Evolutionary conservation across 805 yeast species (phyloP).

Genomic region (Candida insectalens): DNA sequence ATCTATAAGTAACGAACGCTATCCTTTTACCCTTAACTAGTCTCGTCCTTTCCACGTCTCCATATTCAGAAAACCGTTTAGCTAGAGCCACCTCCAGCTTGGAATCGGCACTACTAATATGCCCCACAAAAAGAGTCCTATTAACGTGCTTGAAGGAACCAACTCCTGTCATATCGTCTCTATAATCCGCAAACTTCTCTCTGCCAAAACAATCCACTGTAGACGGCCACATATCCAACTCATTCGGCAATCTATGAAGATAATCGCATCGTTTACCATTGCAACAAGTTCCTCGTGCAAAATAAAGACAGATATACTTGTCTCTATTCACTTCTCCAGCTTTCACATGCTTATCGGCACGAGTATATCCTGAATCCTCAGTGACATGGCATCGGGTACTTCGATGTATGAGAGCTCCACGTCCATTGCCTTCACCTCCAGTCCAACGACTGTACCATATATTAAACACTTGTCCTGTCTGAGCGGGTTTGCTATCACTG

Average conservation of each 20-base stretch:
- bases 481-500: conserved; percentile 48
- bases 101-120: conserved; percentile 30
- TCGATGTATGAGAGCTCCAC: conserved; percentile 27
- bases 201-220: conserved; percentile 89
- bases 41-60: conserved; percentile 59
- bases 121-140: conserved; percentile 67
- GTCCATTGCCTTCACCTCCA: conserved; percentile 52
- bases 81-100: conserved; percentile 31
- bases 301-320: conserved; percentile 63
- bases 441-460: conserved; percentile 90
- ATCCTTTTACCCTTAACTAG: conserved; percentile 53
- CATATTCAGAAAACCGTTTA: conserved; percentile 62
- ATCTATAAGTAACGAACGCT: conserved; percentile 66
- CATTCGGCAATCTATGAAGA: conserved; percentile 66
- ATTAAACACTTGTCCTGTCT: conserved; percentile 72
- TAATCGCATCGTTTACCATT: conserved; percentile 70
- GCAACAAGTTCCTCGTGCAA: conserved; percentile 82
- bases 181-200: conserved; percentile 68
- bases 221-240: conserved; percentile 45
- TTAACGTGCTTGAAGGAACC: conserved; percentile 71
- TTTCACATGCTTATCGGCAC: conserved; percentile 41
- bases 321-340: conserved; percentile 19
- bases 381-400: conserved; percentile 53
- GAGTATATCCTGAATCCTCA: conserved; percentile 67
- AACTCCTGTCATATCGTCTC: conserved; percentile 93